Base-by-base conservation (phyloP, 2,329 filamentous ascomycete species). In the Helminthosporium solani region DNA sequence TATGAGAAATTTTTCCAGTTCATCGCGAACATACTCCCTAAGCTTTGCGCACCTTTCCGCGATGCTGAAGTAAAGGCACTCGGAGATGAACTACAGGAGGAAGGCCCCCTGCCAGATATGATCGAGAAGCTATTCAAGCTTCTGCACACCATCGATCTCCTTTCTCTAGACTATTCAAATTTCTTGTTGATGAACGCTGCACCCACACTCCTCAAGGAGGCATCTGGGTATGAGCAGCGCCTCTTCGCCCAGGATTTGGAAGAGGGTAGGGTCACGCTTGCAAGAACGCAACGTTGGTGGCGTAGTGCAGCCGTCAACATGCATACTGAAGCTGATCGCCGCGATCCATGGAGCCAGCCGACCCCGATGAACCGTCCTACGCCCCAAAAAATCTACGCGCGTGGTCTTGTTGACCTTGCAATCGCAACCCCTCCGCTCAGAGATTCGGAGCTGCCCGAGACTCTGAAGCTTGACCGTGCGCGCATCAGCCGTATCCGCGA, bases 131-230 rank as follows among this genome's bases (percentile, higher is more conserved):
- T 92, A 1, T 85, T 90, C 70, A 84, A 85, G 12, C 75, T 94
- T 2, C 80, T 90, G 43, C 81, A 83, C 23, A 86, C 89, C 56
- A 87, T 91, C 45, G 86, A 94, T 59, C 74, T 86, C 28, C 85
- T 92, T 73, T 81, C 87, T 19, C 83, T 89, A 47, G 88, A 94
- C 60, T 90, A 91, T 61, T 85, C 87, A 49, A 94, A 94, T 64
- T 92, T 89, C 62, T 77, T 91, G 58, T 74, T 94, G 40, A 83
- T 84, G 66, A 80, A 86, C 21, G 84, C 84, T 0, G 86, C 86
- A 1, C 86, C 87, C 0, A 81, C 82, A 5, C 77, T 94, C 42
- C 82, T 90, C 43, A 81, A 85, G 52, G 84, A 88, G 53, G 83
- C 87, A 2, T 74, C 83, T 1, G 78, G 83, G 14, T 92, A 92